A percentile compares a stretch with the other conserved stretches of the same genome.
These are phyloP conservation scores for Solanum infundibuliforme DNA, from an alignment of 257 asterid genomes.

Conservation along the genomic window DNA sequence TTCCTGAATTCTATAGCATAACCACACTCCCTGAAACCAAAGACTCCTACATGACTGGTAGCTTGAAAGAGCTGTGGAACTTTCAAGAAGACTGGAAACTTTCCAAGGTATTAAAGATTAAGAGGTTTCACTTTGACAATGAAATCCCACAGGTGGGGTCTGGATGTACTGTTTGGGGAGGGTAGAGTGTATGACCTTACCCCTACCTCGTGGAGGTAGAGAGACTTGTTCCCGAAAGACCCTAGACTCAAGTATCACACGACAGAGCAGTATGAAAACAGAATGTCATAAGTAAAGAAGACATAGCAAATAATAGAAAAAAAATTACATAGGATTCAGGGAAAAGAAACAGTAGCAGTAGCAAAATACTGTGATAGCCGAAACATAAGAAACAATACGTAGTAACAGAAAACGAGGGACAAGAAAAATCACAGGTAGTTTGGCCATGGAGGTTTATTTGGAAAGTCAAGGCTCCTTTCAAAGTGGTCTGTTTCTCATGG, in stretches of 20 bases:
- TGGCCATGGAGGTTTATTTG: neutral
- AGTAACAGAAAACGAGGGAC: neutral
- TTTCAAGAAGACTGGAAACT: neutral
- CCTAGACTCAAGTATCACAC: neutral
- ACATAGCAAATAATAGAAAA: neutral
- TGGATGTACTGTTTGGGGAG: neutral
- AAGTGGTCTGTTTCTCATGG: neutral
- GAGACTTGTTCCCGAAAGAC: neutral
- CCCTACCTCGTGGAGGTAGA: neutral
- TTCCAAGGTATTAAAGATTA: neutral
- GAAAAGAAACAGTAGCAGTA: neutral
- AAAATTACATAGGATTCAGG: neutral
- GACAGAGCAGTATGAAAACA: neutral
- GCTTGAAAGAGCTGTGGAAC: neutral
- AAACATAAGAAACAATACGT: neutral
- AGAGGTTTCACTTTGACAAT: neutral
- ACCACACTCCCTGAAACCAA: neutral
- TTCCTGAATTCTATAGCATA: neutral
- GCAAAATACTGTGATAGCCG: neutral
- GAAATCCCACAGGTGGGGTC: neutral
- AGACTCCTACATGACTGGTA: neutral
- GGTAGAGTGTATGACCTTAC: neutral
- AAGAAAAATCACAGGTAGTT: neutral
- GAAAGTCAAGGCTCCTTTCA: neutral
- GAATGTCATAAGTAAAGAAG: neutral